These are phyloP conservation scores for Coniophora puteana DNA, from an alignment of 1,284 basidiomycete genomes.

Conservation along the genomic window DNA sequence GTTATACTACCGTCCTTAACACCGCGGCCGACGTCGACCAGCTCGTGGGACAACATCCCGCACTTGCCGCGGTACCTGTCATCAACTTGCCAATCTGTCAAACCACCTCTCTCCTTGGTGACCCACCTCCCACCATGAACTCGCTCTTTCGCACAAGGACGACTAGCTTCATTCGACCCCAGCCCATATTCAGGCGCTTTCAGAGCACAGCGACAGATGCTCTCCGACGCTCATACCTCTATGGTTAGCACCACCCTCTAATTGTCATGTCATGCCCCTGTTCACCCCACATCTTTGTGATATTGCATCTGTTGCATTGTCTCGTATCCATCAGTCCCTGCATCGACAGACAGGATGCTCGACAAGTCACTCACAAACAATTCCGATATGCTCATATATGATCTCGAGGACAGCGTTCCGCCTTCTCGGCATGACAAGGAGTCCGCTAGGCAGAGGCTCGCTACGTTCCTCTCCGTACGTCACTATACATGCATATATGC, in stretches of 20 bases:
- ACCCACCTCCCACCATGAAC: too few species aligned
- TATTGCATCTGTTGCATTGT: too few species aligned
- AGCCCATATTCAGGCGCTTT: too few species aligned
- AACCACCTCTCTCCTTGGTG: too few species aligned
- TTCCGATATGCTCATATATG: constrained; percentile 81
- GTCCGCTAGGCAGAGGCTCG: constrained; percentile 55
- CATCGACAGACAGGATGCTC: constrained; percentile 77
- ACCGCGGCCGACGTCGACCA: too few species aligned
- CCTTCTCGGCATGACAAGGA: constrained; percentile 58
- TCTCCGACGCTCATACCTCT: constrained; percentile 63
- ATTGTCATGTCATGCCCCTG: background rate
- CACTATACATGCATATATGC: constrained; percentile 6
- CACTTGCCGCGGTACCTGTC: too few species aligned
- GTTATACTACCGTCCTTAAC: too few species aligned
- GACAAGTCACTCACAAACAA: constrained; percentile 63
- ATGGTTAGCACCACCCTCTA: constrained; percentile 38
- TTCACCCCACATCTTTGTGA: background rate
- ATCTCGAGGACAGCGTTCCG: constrained; percentile 81
- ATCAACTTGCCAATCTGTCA: too few species aligned
- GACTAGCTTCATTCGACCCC: too few species aligned
- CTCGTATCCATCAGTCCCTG: constrained; percentile 69
- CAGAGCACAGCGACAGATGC: too few species aligned
- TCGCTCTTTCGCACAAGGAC: too few species aligned
- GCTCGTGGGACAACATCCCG: too few species aligned
- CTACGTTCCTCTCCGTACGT: constrained; percentile 56